Evolutionary conservation across 164 flowering plant genomes (phyloP).

Genomic region (Berberis vulgaris): DNA sequence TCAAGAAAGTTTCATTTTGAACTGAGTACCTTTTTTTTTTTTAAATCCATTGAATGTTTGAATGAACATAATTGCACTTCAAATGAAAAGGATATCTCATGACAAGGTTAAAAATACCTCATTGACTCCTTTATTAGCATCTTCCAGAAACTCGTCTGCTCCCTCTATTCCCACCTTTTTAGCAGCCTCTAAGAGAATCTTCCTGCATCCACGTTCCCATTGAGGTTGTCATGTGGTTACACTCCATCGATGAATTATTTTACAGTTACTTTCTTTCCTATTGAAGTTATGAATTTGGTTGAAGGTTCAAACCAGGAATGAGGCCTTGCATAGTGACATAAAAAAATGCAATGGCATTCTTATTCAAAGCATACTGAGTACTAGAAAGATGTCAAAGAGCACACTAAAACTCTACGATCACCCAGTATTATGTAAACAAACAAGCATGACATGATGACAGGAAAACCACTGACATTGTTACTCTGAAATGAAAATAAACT

Average conservation of each 20-base stretch:
- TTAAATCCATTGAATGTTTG: neutral
- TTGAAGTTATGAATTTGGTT: neutral
- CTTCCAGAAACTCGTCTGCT: conserved; percentile 71
- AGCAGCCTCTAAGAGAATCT: conserved; percentile 71
- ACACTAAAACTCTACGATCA: neutral
- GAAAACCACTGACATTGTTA: neutral
- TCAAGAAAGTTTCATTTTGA: too few relatives aligned
- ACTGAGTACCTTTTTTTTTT: too few relatives aligned
- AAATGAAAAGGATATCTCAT: too few relatives aligned
- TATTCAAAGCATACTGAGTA: neutral
- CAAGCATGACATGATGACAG: too few relatives aligned
- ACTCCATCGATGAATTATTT: neutral
- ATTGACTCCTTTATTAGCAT: conserved; percentile 55
- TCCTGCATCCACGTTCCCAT: conserved; percentile 33
- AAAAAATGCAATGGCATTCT: neutral
- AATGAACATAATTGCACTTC: neutral
- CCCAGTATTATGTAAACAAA: too few relatives aligned
- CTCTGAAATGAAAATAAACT: neutral
- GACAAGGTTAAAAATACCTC: conserved; percentile 46
- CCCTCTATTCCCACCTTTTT: conserved; percentile 73
- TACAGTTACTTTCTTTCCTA: neutral
- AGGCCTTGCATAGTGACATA: too few relatives aligned
- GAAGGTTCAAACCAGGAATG: neutral
- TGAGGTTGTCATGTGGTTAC: neutral
- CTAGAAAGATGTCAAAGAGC: neutral